Evolutionary conservation across 345 rosid species (phyloP), one percentile per base, ranked within the genome.

Genomic region (Carallia brachiata): DNA sequence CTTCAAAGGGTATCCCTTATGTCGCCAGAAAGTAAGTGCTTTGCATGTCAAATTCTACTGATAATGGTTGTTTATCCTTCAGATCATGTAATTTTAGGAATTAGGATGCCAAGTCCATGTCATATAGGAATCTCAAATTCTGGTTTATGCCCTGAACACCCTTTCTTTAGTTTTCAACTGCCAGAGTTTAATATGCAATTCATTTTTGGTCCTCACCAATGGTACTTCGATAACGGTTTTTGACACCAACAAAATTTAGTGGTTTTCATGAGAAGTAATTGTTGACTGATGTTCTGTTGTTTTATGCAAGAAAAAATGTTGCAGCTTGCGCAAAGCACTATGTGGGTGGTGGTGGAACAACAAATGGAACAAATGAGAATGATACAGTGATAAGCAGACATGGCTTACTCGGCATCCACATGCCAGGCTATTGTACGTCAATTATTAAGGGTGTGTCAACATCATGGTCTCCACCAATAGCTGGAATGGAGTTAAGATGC

Each of bases 251-350:
- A 7, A 5, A 5, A 7, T 36, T 36, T 7, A 36, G 9, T 7
- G 44, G 44, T 7, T 7, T 37, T 37, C 44, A 37, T 7, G 7
- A 37, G 44, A 9, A 37, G 44, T 37, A 6, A 7, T 37, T 37
- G 44, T 7, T 37, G 44, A 7, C 44, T 7, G 44, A 37, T 37
- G 44, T 37, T 37, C 44, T 37, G 10, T 37, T 48, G 39, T 23
- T 66, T 54, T 47, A 39, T 13, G 67, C 80, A 1, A 94, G 98
- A 74, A 80, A 71, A 37, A 90, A 90, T 6, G 88, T 90, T 71
- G 99, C 90, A 34, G 97, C 97, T 44, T 92, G 97, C 69, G 93
- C 99, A 4, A 92, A 95, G 84, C 97, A 92, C 57, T 95, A 77
- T 57, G 92, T 95, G 58, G 99, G 93, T 37, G 97, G 92, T 69